Evolutionary conservation across 176 grass and related monocot species (phyloP).

Genomic region (Lolium perenne): DNA sequence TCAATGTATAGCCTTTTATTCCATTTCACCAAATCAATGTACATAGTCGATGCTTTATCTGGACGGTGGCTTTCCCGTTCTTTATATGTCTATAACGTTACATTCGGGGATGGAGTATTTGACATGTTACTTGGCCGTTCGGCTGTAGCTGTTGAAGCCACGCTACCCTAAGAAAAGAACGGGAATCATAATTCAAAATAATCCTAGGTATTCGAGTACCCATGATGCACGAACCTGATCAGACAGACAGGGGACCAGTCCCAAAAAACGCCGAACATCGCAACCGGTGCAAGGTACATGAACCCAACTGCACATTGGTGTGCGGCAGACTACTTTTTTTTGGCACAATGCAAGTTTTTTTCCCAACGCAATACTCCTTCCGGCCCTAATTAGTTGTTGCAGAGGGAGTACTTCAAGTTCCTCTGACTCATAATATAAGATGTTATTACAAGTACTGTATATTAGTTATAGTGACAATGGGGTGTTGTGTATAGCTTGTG

Average conservation of each 20-base stretch:
- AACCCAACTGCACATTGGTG: background rate
- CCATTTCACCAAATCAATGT: conserved; percentile 30
- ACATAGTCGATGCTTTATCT: conserved; percentile 41
- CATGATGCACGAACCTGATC: background rate
- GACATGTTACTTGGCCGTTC: background rate
- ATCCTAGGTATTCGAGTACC: background rate
- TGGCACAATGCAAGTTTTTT: too few relatives aligned
- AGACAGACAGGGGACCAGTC: background rate
- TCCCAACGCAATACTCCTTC: too few relatives aligned
- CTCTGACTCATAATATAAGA: too few relatives aligned
- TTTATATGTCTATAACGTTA: background rate
- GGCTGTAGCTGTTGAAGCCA: too few relatives aligned
- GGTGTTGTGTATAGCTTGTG: too few relatives aligned
- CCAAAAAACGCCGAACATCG: background rate
- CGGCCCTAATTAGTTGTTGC: too few relatives aligned
- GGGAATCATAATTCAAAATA: background rate
- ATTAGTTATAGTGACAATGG: too few relatives aligned
- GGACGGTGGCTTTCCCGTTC: background rate
- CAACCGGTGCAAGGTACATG: background rate
- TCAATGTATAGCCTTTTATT: conserved; percentile 47
- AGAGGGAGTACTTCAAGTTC: too few relatives aligned
- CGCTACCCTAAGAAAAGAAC: too few relatives aligned
- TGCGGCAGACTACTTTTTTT: background rate
- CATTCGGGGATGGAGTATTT: background rate
- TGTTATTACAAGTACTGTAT: too few relatives aligned